Evolutionary conservation across 805 yeast species (phyloP).

Genomic region (Sporopachydermia quercuum): DNA sequence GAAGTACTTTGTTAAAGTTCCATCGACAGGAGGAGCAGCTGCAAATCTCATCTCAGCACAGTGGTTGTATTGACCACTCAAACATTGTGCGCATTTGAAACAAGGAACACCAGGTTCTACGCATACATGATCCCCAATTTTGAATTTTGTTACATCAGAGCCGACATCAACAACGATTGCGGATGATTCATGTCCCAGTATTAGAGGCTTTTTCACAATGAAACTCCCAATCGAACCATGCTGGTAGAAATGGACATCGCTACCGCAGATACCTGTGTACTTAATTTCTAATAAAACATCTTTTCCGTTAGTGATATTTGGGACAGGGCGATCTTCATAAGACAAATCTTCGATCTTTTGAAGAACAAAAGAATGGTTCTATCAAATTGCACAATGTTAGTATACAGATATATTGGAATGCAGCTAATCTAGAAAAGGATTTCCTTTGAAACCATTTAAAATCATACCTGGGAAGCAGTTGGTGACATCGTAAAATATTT

Average conservation of each 20-base stretch:
- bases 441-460: too few species aligned
- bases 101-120: slow-evolving; percentile 44
- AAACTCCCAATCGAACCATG: slow-evolving; percentile 25
- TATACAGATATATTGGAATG: too few species aligned
- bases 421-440: too few species aligned
- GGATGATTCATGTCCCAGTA: background rate
- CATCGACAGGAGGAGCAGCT: slow-evolving; percentile 23
- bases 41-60: slow-evolving; percentile 22
- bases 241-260: background rate
- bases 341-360: slow-evolving; percentile 28
- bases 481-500: too few species aligned
- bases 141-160: slow-evolving; percentile 27
- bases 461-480: too few species aligned
- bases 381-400: slow-evolving; percentile 1
- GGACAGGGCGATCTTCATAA: slow-evolving; percentile 24
- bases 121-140: slow-evolving; percentile 33
- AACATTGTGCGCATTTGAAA: slow-evolving; percentile 20
- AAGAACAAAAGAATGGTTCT: slow-evolving; percentile 29
- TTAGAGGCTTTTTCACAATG: slow-evolving; percentile 11
- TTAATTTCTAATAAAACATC: slow-evolving; percentile 11
- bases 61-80: slow-evolving; percentile 21
- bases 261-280: background rate
- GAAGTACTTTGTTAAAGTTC: slow-evolving; percentile 20
- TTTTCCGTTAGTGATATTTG: slow-evolving; percentile 21
- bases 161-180: slow-evolving; percentile 32